Evolutionary conservation across 2,329 filamentous ascomycete species (phyloP), one percentile per base, ranked within the genome.

Genomic region (Coniella vitis): DNA sequence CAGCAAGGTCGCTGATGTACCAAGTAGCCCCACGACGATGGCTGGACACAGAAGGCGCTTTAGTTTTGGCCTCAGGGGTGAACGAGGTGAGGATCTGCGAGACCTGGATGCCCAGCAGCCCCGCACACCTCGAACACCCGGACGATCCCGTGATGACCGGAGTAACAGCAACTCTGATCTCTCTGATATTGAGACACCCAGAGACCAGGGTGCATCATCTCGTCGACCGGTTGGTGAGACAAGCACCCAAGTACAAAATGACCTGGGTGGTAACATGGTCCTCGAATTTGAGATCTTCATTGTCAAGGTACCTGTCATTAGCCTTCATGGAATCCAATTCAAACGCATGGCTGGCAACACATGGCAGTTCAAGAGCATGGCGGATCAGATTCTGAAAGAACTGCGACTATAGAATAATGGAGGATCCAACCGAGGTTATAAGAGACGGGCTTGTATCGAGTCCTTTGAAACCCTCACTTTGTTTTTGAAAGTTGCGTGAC

Each of bases 281-380:
- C 72, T 97, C 45, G 83, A 87, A 55, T 98, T 97, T 62, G 93
- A 98, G 64, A 95, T 97, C 55, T 83, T 96, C 57, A 93, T 98
- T 58, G 93, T 98, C 64, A 98, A 98, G 69, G 90, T 98, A 21
- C 93, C 93, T 12, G 72, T 98, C 45, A 81, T 98, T 53, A 90
- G 86, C 37, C 70, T 98, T 49, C 91, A 98, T 62, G 93, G 93
- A 42, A 90, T 98, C 54, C 93, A 97, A 65, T 98, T 98, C 73
- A 98, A 98, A 76, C 90, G 93, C 63, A 84, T 97, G 57, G 81
- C 87, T 49, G 91, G 93, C 32, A 91, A 94, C 52, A 97, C 93
- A 51, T 97, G 91, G 90, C 90, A 96, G 67, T 98, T 95, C 71
- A 95, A 96, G 73, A 91, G 88, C 62, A 94, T 97, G 90, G 93